Evolutionary conservation across 306 rosid species (phyloP).

Genomic region (Pyrus bretschneideri): DNA sequence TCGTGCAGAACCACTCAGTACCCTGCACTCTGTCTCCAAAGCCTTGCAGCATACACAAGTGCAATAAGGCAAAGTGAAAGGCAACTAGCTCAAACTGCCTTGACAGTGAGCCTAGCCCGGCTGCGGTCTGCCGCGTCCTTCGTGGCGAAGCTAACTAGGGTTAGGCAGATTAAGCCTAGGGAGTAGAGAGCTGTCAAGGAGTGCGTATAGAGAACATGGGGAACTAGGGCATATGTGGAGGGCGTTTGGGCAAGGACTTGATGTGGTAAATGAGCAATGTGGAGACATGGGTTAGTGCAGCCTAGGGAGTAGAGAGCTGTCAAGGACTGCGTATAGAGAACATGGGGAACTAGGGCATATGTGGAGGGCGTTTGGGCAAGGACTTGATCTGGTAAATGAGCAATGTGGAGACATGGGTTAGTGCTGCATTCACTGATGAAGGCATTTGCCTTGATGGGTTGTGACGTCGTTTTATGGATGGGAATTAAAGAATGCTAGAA

Average conservation of each 20-base stretch:
- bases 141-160: constrained; percentile 39
- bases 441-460: constrained; percentile 71
- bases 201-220: constrained; percentile 63
- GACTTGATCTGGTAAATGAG: no score
- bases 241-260: no score
- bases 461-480: constrained; percentile 31
- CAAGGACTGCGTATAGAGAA: no score
- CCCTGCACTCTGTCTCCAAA: constrained; percentile 46
- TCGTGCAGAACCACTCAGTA: constrained; percentile 58
- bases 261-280: no score
- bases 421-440: constrained; percentile 54
- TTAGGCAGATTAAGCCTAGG: constrained; percentile 29
- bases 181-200: constrained; percentile 54
- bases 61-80: constrained; percentile 42
- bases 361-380: neutral
- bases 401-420: no score
- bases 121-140: constrained; percentile 34
- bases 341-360: constrained; percentile 51
- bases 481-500: constrained; percentile 33
- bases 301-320: constrained; percentile 44
- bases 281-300: no score
- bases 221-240: constrained; percentile 48
- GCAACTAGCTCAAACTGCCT: constrained; percentile 50
- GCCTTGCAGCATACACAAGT: constrained; percentile 37
- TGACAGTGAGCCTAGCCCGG: constrained; percentile 54